phyloP scores from a whole-genome alignment of 331 rosid genomes.

The Arachis monticola region DNA sequence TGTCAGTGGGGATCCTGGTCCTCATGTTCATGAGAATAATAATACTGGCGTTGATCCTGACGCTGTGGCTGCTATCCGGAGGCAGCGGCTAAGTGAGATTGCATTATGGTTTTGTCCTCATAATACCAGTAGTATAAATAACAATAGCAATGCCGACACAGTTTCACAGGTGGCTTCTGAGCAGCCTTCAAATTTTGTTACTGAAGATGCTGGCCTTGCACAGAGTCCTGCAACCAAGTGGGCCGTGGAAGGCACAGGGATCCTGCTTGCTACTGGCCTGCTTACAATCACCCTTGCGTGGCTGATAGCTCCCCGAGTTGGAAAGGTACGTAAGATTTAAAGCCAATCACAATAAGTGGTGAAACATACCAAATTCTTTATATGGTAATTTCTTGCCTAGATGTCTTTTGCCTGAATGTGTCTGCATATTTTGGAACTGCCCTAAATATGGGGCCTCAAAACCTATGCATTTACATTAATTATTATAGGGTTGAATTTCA shows the following conservation, averaged over 20 bases:
- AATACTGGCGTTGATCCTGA: conserved; percentile 79
- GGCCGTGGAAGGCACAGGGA: conserved; percentile 93
- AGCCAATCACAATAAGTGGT: conserved; percentile 5
- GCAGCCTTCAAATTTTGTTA: conserved; percentile 57
- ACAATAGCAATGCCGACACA: conserved; percentile 51
- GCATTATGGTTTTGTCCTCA: conserved; percentile 88
- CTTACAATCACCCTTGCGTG: conserved; percentile 94
- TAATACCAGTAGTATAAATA: conserved; percentile 44
- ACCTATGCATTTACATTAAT: conserved; percentile 1
- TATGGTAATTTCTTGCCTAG: conserved; percentile 16
- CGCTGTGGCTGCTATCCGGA: conserved; percentile 92
- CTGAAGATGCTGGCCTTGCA: conserved; percentile 59
- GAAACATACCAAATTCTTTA: neutral
- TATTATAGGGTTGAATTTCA: conserved; percentile 12
- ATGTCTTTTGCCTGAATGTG: conserved; percentile 20
- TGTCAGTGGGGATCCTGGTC: conserved; percentile 70
- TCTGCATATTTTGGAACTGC: neutral
- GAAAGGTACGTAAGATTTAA: conserved; percentile 67
- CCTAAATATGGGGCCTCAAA: neutral
- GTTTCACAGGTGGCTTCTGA: conserved; percentile 68
- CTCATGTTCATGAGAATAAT: conserved; percentile 48
- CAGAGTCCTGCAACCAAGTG: conserved; percentile 84
- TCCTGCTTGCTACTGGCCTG: conserved; percentile 94
- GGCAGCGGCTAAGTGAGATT: conserved; percentile 91
- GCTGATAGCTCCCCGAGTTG: conserved; percentile 97